Percentiles rank a stretch among this genome's conserved stretches.
Conservation (phyloP, 192 early-diverging fungal genomes). For the Backusella tuberculispora region DNA sequence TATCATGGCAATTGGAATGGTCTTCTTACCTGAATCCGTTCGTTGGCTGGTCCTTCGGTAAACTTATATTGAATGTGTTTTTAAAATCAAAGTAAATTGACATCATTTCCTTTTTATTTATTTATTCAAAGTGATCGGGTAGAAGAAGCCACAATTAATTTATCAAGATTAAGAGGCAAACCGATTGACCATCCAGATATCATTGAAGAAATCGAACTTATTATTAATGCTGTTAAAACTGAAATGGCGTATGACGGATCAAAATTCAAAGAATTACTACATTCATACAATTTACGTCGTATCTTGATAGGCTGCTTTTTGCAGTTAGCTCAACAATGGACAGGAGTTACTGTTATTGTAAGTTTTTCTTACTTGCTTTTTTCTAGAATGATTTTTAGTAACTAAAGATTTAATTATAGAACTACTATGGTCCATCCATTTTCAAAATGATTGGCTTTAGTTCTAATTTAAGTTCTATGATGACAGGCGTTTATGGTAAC, state of each 20-base stretch:
- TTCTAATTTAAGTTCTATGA: not conserved
- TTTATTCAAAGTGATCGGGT: not conserved
- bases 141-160: not conserved
- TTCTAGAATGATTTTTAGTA: not conserved
- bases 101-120: not conserved
- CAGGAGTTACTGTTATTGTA: slow-evolving; percentile 12
- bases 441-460: slow-evolving; percentile 7
- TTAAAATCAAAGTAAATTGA: not conserved
- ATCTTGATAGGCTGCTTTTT: slow-evolving; percentile 1
- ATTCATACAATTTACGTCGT: slow-evolving; percentile 5
- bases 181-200: not conserved
- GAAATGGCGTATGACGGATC: not conserved
- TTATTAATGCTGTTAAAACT: not conserved
- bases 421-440: slow-evolving; percentile 1
- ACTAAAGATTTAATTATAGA: not conserved
- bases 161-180: not conserved
- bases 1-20: slow-evolving; percentile 15
- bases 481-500: slow-evolving; percentile 19
- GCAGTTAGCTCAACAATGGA: slow-evolving; percentile 18
- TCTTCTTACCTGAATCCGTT: slow-evolving; percentile 21
- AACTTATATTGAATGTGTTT: not conserved
- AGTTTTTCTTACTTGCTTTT: not conserved
- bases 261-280: slow-evolving; percentile 10
- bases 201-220: not conserved
- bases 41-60: slow-evolving; percentile 20